Percentiles rank a stretch among this genome's conserved stretches.
Evolutionary conservation across 1,139 yeast genomes (phyloP).

Genomic region (Zhuliangozyma blackwelliae): DNA sequence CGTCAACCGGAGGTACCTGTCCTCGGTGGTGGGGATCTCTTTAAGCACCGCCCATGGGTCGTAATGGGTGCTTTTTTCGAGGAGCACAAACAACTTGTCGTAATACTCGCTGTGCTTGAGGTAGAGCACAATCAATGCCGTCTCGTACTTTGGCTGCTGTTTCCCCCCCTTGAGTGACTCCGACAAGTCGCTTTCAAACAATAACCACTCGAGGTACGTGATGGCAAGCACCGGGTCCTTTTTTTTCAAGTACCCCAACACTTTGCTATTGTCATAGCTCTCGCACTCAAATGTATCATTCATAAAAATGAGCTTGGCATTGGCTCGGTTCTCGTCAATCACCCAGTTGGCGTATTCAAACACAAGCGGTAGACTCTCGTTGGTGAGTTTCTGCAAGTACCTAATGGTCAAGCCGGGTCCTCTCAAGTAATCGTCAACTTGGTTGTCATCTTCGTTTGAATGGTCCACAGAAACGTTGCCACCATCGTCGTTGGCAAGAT

Average conservation of each 20-base stretch:
- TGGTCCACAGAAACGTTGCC: constrained; percentile 17
- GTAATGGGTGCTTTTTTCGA: constrained; percentile 32
- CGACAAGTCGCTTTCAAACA: constrained; percentile 42
- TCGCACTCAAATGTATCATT: constrained; percentile 63
- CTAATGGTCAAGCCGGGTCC: constrained; percentile 53
- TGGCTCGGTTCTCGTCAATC: constrained; percentile 24
- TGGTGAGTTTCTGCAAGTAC: constrained; percentile 61
- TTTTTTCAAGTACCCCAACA: constrained; percentile 44
- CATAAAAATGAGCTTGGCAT: constrained; percentile 51
- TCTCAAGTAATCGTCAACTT: constrained; percentile 22
- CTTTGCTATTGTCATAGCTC: constrained; percentile 49
- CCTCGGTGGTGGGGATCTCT: constrained; percentile 34
- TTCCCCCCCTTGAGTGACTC: constrained; percentile 31
- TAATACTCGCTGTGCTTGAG: constrained; percentile 29
- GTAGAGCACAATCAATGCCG: constrained; percentile 56
- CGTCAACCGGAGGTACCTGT: constrained; percentile 38
- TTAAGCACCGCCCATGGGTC: constrained; percentile 46
- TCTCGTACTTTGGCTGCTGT: constrained; percentile 34
- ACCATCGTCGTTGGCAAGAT: constrained; percentile 23
- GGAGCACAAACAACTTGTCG: constrained; percentile 32
- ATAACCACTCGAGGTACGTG: constrained; percentile 58
- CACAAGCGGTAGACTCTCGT: constrained; percentile 49
- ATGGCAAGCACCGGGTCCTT: constrained; percentile 35
- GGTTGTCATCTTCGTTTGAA: constrained; percentile 10
- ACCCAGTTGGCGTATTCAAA: constrained; percentile 60